phyloP scores from a whole-genome alignment of 2,329 filamentous ascomycete genomes.

The Fusarium sp. region DNA sequence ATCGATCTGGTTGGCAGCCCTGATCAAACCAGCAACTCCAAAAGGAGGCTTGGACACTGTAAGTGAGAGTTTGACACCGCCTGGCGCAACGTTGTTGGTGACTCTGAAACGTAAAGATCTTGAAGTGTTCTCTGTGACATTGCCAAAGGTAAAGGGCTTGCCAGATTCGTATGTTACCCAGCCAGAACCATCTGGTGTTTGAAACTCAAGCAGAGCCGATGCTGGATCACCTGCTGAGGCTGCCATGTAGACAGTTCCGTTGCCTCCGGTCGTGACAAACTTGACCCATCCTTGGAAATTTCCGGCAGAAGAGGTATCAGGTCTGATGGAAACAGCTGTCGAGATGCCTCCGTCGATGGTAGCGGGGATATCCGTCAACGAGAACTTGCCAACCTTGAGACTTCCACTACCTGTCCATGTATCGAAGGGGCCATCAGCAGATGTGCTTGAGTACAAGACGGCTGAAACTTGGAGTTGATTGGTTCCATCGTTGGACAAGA shows the following conservation, averaged over 20 bases:
- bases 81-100: constrained; percentile 60
- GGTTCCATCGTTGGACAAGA: constrained; percentile 63
- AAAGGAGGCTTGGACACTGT: constrained; percentile 72
- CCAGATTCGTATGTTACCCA: constrained; percentile 60
- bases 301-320: constrained; percentile 57
- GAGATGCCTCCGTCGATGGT: constrained; percentile 54
- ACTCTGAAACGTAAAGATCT: constrained; percentile 61
- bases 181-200: constrained; percentile 59
- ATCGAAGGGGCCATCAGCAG: constrained; percentile 58
- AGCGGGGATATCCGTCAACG: constrained; percentile 57
- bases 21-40: constrained; percentile 63
- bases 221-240: constrained; percentile 62
- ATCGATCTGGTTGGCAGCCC: constrained; percentile 65
- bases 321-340: constrained; percentile 56
- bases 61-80: constrained; percentile 60
- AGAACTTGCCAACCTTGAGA: constrained; percentile 59
- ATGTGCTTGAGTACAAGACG: constrained; percentile 56
- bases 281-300: constrained; percentile 61
- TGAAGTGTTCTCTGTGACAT: constrained; percentile 63
- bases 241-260: constrained; percentile 57
- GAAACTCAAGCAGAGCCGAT: constrained; percentile 63
- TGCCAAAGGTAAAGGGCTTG: constrained; percentile 64
- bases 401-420: constrained; percentile 49
- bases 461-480: constrained; percentile 54
- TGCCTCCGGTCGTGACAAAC: constrained; percentile 61